Evolutionary conservation across 83 land plant species (phyloP), one percentile per base, ranked within the genome.

Genomic region (Picea engelmannii): DNA sequence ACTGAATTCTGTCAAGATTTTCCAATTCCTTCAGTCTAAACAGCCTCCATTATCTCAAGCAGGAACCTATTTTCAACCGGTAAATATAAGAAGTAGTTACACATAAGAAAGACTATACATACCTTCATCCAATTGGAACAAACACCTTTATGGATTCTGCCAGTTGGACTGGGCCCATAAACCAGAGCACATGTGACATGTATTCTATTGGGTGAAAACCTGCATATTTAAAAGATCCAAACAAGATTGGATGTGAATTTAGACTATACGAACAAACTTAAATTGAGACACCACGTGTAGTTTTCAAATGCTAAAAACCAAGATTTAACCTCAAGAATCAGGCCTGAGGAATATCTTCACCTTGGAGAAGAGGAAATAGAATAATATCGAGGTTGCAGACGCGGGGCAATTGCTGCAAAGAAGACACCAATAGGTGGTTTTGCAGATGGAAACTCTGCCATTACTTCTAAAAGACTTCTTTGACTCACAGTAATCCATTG

Each of bases 181-280:
- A 98, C 99, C 17, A 98, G 82, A 40, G 99, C 97, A 88, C 98
- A 98, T 17, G 99, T 96, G 20, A 96, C 99, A 89, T 98, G 99
- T 76, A 98, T 96, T 73, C 95, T 89, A 20, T 86, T 80, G 27
- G 97, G 91, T 66, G 89, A 86, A 82, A 93, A 86, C 84, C 99
- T 96, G 91, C 66, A 81, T 49, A 21, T 38, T 65, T 31, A 38
- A 31, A 55, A 59, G 13, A 47, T 13, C 27, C 17, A 25, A 71
- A 83, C 20, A 81, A 60, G 1, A 70, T 6, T 21, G 12, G 8
- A 25, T 16, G 35, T 17, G 64, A 35, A 7, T 27, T 78, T 58
- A 35, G 35, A 23, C 47, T 59, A 58, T 16, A 17, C 2, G 11
- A 60, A 27, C 66, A 78, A 60, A 15, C 18, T 18, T 77, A 77